Evolutionary conservation across 2,329 filamentous ascomycete genomes (phyloP).

Genomic region (Phoma herbarum): DNA sequence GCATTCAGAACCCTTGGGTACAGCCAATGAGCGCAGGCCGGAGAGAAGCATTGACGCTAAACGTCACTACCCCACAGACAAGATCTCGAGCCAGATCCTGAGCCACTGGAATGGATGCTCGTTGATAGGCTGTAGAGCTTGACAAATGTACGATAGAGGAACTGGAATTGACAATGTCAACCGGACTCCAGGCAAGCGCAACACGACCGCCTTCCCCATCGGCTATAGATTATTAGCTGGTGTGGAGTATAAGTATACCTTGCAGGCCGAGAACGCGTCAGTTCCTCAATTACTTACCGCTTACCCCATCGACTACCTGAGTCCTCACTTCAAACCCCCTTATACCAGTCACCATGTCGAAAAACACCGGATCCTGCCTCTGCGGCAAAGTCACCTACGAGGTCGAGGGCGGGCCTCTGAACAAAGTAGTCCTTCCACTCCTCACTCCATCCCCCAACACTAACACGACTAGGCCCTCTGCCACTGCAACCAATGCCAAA

Average conservation of each 20-base stretch:
- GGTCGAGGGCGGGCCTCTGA: conserved; percentile 14
- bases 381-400: conserved; percentile 21
- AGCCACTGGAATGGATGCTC: neutral
- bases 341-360: conserved; percentile 6
- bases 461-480: conserved; percentile 13
- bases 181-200: neutral
- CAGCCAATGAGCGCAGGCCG: conserved; percentile 6
- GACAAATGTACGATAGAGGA: conserved; percentile 11
- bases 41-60: neutral
- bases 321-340: too few relatives aligned
- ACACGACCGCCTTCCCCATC: neutral
- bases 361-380: conserved; percentile 18
- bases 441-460: neutral
- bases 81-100: neutral
- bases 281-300: too few relatives aligned
- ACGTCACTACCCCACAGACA: conserved; percentile 1
- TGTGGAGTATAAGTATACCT: neutral
- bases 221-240: neutral
- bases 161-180: neutral
- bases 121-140: conserved; percentile 9
- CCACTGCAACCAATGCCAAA: conserved; percentile 22
- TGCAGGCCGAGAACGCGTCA: too few relatives aligned
- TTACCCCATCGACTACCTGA: too few relatives aligned
- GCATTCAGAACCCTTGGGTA: neutral
- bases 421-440: conserved; percentile 1